A percentile compares a stretch with the other conserved stretches of the same genome.
Conservation (phyloP, 805 yeast genomes). For the Kodamaea neixiangensis region DNA sequence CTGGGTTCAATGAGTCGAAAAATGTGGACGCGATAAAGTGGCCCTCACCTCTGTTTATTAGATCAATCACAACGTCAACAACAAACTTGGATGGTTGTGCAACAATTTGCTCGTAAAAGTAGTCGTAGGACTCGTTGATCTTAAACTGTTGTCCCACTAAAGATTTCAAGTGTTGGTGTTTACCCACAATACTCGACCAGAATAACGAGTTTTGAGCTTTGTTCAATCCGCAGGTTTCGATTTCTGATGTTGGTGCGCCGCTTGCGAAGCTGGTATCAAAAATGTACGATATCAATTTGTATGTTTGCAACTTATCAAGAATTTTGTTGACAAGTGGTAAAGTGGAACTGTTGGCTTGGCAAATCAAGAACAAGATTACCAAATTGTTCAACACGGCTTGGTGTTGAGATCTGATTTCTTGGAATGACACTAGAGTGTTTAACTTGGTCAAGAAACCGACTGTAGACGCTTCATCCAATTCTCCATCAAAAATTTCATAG, state of each 20-base stretch:
- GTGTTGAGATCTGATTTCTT: slow-evolving; percentile 30
- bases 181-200: slow-evolving; percentile 29
- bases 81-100: slow-evolving; percentile 30
- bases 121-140: slow-evolving; percentile 30
- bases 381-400: slow-evolving; percentile 31
- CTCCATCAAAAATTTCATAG: slow-evolving; percentile 9
- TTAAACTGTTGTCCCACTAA: slow-evolving; percentile 18
- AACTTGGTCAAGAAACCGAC: slow-evolving; percentile 27
- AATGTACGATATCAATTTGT: slow-evolving; percentile 24
- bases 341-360: slow-evolving; percentile 33
- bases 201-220: slow-evolving; percentile 30
- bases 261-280: slow-evolving; percentile 28
- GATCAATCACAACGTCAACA: slow-evolving; percentile 35
- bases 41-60: slow-evolving; percentile 34
- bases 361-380: slow-evolving; percentile 31
- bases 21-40: slow-evolving; percentile 45
- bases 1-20: slow-evolving; percentile 18
- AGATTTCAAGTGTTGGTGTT: slow-evolving; percentile 18
- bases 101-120: slow-evolving; percentile 20
- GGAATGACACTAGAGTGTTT: slow-evolving; percentile 26
- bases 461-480: neutral
- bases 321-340: slow-evolving; percentile 26
- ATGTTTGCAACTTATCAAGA: slow-evolving; percentile 25
- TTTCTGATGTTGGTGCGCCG: slow-evolving; percentile 13
- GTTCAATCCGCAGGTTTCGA: slow-evolving; percentile 16